Base-by-base conservation (phyloP, 768 basidiomycete species). In the Polyporus arcularius region DNA sequence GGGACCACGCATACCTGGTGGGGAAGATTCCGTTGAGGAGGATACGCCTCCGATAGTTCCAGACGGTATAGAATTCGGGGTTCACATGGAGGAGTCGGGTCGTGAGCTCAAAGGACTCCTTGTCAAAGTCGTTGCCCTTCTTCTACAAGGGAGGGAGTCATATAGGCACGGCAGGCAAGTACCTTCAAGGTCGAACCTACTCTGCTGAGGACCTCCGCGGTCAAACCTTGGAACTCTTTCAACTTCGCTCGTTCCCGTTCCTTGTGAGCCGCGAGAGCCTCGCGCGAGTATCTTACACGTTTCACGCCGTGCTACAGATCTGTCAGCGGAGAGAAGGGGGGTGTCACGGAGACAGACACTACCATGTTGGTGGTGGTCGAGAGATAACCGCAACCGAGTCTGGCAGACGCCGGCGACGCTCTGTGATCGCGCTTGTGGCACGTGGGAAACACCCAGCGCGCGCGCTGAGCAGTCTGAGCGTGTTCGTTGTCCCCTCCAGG, bases 31-130 rank as follows among this genome's bases (percentile, higher is more conserved):
- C 89, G 26, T 85, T 76, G 42, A 87, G 70, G 18, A 96, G 74
- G 61, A 97, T 94, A 55, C 84, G 80, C 35, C 96, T 80, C 48
- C 97, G 82, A 74, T 94, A 96, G 74, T 97, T 96, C 97, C 97
- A 98, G 40, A 92, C 78, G 1, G 96, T 96, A 73, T 97, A 97
- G 71, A 94, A 94, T 74, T 99, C 97, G 2, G 96, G 95, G 70
- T 98, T 98, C 43, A 90, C 67, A 53, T 86, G 85, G 9, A 99
- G 84, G 26, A 98, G 73, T 30, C 78, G 80, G 15, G 87, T 87
- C 0, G 95, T 96, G 43, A 89, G 75, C n/a, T 83, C 79, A 39
- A 98, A 84, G 0, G 92, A 85, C n/a, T 89, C 88, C 31, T 74
- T 71, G 60, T 86, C 85, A 82, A 83, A 92, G 60, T 92, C 90